Evolutionary conservation across 1,139 yeast genomes (phyloP).

Genomic region (Kodamaea ohmeri): DNA sequence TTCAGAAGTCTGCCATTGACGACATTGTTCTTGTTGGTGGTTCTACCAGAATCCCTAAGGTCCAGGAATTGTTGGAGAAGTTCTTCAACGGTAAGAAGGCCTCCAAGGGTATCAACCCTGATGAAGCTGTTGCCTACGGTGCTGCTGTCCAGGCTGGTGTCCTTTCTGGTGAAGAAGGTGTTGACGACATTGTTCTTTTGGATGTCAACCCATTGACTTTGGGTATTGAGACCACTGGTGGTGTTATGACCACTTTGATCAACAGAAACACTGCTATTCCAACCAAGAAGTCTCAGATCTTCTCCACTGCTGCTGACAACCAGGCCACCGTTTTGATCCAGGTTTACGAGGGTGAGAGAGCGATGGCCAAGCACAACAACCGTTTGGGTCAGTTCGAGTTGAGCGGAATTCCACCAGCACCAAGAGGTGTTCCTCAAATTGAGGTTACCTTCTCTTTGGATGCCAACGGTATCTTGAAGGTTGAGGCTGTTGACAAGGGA

Average conservation of each 20-base stretch:
- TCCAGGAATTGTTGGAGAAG: conserved; percentile 82
- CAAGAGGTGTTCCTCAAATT: conserved; percentile 51
- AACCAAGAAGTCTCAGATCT: conserved; percentile 47
- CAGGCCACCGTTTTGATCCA: conserved; percentile 49
- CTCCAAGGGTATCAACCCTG: conserved; percentile 94
- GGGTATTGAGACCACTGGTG: conserved; percentile 51
- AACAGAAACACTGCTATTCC: conserved; percentile 50
- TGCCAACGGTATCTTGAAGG: conserved; percentile 50
- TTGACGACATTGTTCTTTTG: conserved; percentile 47
- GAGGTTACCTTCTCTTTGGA: conserved; percentile 48
- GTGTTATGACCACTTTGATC: conserved; percentile 48
- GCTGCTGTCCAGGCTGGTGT: conserved; percentile 87
- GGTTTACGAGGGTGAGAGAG: conserved; percentile 50
- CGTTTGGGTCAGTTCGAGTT: conserved; percentile 47
- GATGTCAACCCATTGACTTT: conserved; percentile 50
- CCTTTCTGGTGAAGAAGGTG: conserved; percentile 68
- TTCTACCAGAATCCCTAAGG: conserved; percentile 97
- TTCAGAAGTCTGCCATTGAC: conserved; percentile 77
- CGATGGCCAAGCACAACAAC: conserved; percentile 46
- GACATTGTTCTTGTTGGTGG: conserved; percentile 97
- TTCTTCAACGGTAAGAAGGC: conserved; percentile 92
- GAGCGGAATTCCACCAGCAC: conserved; percentile 49
- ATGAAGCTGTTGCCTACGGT: conserved; percentile 60
- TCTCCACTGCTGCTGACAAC: conserved; percentile 49
- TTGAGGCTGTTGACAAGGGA: conserved; percentile 46